phyloP scores from a whole-genome alignment of 139 green algal species.

The Spirogloea muscicola region DNA sequence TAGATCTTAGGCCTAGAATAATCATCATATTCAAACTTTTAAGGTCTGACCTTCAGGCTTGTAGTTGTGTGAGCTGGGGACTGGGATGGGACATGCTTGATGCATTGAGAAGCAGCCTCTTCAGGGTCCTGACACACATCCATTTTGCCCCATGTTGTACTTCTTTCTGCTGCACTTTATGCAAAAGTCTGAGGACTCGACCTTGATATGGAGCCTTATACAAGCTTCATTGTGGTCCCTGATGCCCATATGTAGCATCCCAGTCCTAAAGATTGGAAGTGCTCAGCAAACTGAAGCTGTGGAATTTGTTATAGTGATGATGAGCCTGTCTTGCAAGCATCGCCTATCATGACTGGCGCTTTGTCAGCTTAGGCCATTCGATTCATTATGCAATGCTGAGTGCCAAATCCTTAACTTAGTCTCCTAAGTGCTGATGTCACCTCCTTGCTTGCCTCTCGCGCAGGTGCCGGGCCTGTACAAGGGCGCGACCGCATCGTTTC shows the following conservation, averaged over 20 bases:
- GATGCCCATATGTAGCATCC: too few species aligned
- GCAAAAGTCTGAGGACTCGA: too few species aligned
- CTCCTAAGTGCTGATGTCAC: background rate
- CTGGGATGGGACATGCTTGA: background rate
- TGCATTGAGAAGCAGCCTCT: background rate
- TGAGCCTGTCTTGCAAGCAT: background rate
- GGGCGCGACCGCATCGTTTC: slow-evolving; percentile 40
- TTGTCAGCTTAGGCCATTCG: background rate
- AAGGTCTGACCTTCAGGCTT: background rate
- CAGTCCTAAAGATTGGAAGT: too few species aligned
- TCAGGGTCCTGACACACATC: background rate
- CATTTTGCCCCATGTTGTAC: slow-evolving; percentile 5
- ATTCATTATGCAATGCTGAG: background rate
- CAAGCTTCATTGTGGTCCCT: too few species aligned
- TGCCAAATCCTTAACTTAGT: background rate
- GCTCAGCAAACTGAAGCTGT: too few species aligned
- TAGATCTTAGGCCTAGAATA: too few species aligned
- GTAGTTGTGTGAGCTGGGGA: background rate
- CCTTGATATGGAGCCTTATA: too few species aligned
- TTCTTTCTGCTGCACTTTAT: too few species aligned
- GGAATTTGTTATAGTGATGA: background rate
- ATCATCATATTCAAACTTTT: too few species aligned
- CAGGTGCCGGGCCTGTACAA: slow-evolving; percentile 46
- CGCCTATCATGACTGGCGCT: too few species aligned
- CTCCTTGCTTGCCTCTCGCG: background rate